These are phyloP conservation scores for Yamadazyma epiphylla DNA, from an alignment of 1,139 yeast genomes.

Conservation along the genomic window DNA sequence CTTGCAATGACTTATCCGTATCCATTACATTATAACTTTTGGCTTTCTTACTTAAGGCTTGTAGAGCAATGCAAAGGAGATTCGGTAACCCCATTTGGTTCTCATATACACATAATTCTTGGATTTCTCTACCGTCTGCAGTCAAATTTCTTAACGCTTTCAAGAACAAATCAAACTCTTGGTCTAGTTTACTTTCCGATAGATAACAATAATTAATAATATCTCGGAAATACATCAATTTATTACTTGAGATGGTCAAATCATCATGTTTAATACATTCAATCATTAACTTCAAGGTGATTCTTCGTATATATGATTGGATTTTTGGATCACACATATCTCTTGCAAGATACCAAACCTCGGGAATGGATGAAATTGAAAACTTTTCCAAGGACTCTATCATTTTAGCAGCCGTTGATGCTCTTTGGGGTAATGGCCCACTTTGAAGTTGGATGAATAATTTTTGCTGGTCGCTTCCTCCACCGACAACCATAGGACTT, in stretches of 20 bases:
- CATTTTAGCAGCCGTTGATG: slow-evolving; percentile 50
- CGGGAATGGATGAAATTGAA: slow-evolving; percentile 60
- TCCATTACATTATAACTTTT: slow-evolving; percentile 6
- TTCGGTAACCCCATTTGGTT: slow-evolving; percentile 37
- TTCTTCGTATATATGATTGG: slow-evolving; percentile 44
- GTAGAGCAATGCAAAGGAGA: slow-evolving; percentile 15
- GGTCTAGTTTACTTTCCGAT: slow-evolving; percentile 33
- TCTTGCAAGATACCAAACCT: slow-evolving; percentile 71
- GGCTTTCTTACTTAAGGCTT: slow-evolving; percentile 11
- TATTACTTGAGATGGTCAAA: slow-evolving; percentile 34
- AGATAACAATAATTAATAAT: slow-evolving; percentile 45
- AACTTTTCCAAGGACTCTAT: slow-evolving; percentile 48
- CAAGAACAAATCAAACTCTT: slow-evolving; percentile 51
- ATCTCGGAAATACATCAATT: slow-evolving; percentile 58
- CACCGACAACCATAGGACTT: slow-evolving; percentile 63
- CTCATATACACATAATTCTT: slow-evolving; percentile 52
- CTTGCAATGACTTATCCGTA: slow-evolving; percentile 5
- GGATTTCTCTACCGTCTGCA: slow-evolving; percentile 56
- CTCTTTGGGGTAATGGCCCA: slow-evolving; percentile 41
- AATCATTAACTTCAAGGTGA: slow-evolving; percentile 50
- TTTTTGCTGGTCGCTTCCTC: slow-evolving; percentile 48
- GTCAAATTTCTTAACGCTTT: slow-evolving; percentile 52
- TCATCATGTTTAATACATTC: slow-evolving; percentile 58
- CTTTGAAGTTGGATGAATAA: slow-evolving; percentile 36
- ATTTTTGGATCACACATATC: slow-evolving; percentile 46